phyloP scores from a whole-genome alignment of 352 stramenopile genomes.

The Phytophthora europaea region DNA sequence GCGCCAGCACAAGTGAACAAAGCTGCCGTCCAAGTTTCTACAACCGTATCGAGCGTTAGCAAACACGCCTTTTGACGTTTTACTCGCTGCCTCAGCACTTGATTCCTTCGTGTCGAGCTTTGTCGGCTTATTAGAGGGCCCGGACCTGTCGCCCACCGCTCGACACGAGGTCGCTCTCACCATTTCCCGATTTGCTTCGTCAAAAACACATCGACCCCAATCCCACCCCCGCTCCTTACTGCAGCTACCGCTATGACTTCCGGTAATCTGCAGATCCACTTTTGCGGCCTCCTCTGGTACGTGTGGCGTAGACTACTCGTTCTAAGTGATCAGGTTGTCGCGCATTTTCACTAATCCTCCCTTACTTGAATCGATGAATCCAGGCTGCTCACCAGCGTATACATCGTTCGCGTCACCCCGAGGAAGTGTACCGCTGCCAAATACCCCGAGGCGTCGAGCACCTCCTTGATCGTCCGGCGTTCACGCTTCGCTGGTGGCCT shows the following conservation, averaged over 20 bases:
- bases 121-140: not conserved
- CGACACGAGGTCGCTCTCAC: not conserved
- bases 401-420: conserved; percentile 7
- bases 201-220: conserved; percentile 15
- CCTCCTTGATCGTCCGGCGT: conserved; percentile 17
- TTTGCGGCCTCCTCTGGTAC: conserved; percentile 19
- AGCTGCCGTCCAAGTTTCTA: not conserved
- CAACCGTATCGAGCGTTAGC: not conserved
- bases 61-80: not conserved
- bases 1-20: too few relatives aligned
- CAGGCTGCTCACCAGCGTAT: conserved; percentile 21
- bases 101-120: not conserved
- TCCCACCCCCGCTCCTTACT: not conserved
- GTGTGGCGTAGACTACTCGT: not conserved
- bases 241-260: conserved; percentile 15
- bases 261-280: conserved; percentile 20
- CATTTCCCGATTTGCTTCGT: conserved; percentile 25
- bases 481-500: conserved; percentile 14
- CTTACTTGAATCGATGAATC: not conserved
- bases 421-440: not conserved
- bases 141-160: not conserved
- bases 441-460: not conserved
- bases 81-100: not conserved
- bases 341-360: not conserved
- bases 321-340: not conserved